Percentiles rank a stretch among this genome's conserved stretches.
phyloP scores from a whole-genome alignment of 192 early-diverging fungal species.

The Ambispora gerdemannii region DNA sequence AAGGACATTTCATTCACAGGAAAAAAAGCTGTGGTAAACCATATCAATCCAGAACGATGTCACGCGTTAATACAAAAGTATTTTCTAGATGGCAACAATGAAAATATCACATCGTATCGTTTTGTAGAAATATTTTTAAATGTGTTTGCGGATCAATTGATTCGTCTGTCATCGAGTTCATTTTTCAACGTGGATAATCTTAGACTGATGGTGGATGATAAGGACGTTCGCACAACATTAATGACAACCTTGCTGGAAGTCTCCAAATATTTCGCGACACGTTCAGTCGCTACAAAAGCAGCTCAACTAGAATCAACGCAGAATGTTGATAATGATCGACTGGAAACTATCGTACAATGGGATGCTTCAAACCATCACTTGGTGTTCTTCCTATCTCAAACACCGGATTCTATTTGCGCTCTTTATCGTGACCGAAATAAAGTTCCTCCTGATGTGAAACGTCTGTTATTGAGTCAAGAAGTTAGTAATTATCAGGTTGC shows the following conservation, averaged over 20 bases:
- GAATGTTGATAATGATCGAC: neutral
- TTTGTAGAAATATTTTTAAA: conserved; percentile 29
- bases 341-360: conserved; percentile 7
- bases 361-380: conserved; percentile 30
- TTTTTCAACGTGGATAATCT: conserved; percentile 27
- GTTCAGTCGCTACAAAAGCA: conserved; percentile 2
- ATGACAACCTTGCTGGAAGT: conserved; percentile 8
- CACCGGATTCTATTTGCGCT: conserved; percentile 29
- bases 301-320: conserved; percentile 16
- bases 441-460: conserved; percentile 21
- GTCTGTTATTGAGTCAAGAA: conserved; percentile 23
- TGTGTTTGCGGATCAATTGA: conserved; percentile 25
- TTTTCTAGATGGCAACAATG: neutral
- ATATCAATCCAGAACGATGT: neutral
- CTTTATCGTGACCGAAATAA: conserved; percentile 21
- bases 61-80: conserved; percentile 3
- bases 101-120: conserved; percentile 15
- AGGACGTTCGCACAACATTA: conserved; percentile 20
- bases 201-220: neutral
- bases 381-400: conserved; percentile 30
- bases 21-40: neutral
- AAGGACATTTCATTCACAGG: conserved; percentile 16
- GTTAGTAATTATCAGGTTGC: too few relatives aligned
- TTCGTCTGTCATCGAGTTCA: conserved; percentile 24
- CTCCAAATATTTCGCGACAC: conserved; percentile 31